Base-by-base conservation (phyloP, 768 basidiomycete species). In the Panus rudis region DNA sequence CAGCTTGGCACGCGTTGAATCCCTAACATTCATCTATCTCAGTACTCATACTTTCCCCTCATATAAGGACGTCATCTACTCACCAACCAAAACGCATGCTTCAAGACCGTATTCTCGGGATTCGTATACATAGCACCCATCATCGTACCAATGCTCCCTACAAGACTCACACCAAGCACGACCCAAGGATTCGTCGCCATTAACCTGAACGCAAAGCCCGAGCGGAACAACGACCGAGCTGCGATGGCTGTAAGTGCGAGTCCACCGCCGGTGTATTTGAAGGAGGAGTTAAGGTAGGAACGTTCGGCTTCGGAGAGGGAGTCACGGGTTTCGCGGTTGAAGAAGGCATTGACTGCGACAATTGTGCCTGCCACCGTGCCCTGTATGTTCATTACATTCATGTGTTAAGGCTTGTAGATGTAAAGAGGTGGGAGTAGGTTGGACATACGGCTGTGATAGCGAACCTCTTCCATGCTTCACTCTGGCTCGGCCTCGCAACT, bases 181-280 rank as follows among this genome's bases (percentile, higher is more conserved):
- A 84, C 66, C 89, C 87, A 91, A 47, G 89, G 89, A 61, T 90
- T 91, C 12, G 86, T 76, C 0, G 82, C 64, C 88, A 92, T 88
- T 42, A 92, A 67, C 43, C 81, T 74, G 64, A 78, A 79, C 3
- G 80, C 76, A 37, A 75, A 57, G 2, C 87, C 81, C 42, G 76
- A 76, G 51, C 63, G 75, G 64, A 88, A 90, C 65, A 91, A 67
- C 37, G 77, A 65, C n/a, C 85, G 77, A 3, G 91, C 91, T n/a
- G 78, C 79, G 12, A 82, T 58, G 1, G 90, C 89, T 1, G 87
- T 90, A 26, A 91, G 61, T 2, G 69, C 69, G 20, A 93, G 76
- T 1, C 90, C 91, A 37, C 73, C 84, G 10, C 84, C 90, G 5
- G 89, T 88, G 53, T 90, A 92, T 55, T 76, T 79, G 71, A 90